phyloP scores from a whole-genome alignment of 768 basidiomycete species.

The Rickenella mellea region DNA sequence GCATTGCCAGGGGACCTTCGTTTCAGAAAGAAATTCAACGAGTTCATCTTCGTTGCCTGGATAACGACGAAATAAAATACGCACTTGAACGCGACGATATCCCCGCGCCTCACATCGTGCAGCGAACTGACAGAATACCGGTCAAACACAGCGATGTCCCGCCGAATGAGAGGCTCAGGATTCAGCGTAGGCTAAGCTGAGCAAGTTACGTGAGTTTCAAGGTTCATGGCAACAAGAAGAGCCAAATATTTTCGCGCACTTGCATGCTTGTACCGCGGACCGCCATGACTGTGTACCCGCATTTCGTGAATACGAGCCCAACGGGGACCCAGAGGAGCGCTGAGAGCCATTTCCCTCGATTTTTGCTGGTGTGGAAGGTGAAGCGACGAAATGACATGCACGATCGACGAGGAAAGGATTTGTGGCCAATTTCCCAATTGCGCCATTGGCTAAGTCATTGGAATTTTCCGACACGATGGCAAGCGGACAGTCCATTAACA shows the following conservation, averaged over 20 bases:
- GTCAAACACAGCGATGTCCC: constrained; percentile 59
- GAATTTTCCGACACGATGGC: too few species aligned
- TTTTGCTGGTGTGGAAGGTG: not conserved
- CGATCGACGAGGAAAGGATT: not conserved
- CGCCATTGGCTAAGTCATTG: too few species aligned
- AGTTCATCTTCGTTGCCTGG: not conserved
- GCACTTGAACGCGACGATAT: constrained; percentile 58
- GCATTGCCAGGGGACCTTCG: constrained; percentile 51
- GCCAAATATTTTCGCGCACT: constrained; percentile 30
- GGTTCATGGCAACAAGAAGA: not conserved
- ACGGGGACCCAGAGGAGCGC: constrained; percentile 53
- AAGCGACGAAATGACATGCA: not conserved
- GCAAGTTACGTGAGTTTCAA: constrained; percentile 7
- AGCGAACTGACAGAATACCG: constrained; percentile 30
- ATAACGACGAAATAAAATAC: constrained; percentile 6
- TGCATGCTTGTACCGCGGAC: constrained; percentile 67
- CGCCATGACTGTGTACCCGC: constrained; percentile 42
- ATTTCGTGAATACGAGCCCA: constrained; percentile 35
- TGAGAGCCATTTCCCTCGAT: constrained; percentile 8
- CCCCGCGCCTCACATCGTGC: constrained; percentile 38
- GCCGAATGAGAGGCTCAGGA: constrained; percentile 52
- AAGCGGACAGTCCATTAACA: too few species aligned
- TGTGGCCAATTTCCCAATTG: too few species aligned
- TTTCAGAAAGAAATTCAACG: not conserved
- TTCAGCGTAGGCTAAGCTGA: constrained; percentile 63